Conservation (phyloP, 2,329 filamentous ascomycete genomes). For the Ophiostoma novo-ulmi region DNA sequence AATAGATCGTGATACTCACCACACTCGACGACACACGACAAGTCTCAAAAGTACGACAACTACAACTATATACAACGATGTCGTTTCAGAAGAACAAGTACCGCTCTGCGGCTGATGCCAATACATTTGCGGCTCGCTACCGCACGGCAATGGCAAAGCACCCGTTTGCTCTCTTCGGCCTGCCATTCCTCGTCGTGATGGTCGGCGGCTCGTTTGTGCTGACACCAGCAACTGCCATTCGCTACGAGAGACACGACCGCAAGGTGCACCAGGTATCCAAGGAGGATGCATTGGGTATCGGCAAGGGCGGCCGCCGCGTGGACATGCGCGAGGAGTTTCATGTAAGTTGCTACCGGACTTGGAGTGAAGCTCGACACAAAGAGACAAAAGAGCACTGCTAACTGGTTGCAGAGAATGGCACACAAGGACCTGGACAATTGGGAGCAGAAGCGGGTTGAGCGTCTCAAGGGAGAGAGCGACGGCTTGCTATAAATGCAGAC, state of each 20-base stretch:
- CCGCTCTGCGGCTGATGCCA: conserved; percentile 59
- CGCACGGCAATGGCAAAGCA: conserved; percentile 67
- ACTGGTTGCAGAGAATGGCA: conserved; percentile 58
- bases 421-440: conserved; percentile 91
- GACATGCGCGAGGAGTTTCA: conserved; percentile 85
- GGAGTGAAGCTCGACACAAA: background rate
- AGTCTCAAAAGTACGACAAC: background rate
- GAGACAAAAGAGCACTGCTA: background rate
- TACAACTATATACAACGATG: background rate
- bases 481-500: conserved; percentile 53
- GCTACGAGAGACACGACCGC: conserved; percentile 89
- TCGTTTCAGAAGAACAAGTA: conserved; percentile 67
- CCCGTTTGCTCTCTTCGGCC: conserved; percentile 87
- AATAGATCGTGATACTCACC: background rate
- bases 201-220: conserved; percentile 89
- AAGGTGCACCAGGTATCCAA: conserved; percentile 79
- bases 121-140: conserved; percentile 70
- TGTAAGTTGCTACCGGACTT: conserved; percentile 45
- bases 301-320: conserved; percentile 63
- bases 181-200: conserved; percentile 87
- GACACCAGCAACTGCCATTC: conserved; percentile 85
- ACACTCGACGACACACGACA: background rate
- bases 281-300: conserved; percentile 80
- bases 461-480: conserved; percentile 84
- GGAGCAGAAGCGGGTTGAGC: conserved; percentile 92